Evolutionary conservation across 225 moss, liverwort and hornwort species (phyloP), one percentile per base, ranked within the genome.

Genomic region (Asterella californica): DNA sequence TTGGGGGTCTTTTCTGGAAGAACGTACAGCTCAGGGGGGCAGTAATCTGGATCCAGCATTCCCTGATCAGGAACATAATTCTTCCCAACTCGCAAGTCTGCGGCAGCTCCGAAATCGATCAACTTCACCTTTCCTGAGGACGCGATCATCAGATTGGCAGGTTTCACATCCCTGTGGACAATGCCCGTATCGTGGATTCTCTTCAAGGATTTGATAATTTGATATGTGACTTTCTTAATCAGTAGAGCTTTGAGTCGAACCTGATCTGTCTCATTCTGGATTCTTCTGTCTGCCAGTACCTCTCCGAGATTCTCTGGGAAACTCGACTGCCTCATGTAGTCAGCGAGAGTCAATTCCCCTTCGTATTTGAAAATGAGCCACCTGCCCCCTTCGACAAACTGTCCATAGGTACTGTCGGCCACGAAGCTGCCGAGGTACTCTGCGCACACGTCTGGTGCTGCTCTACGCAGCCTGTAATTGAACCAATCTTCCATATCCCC

Each of bases 401-500:
- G 94, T 10, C 96, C 94, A 64, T 79, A 91, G 14, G 90, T 94
- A 52, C 70, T 80, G 76, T 97, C 93, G 33, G 94, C 89, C 49
- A 86, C 81, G 79, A 97, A 97, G 83, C 94, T 94, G 72, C 96
- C 96, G 45, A 97, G 70, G 70, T 85, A 97, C 78, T 87, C 78
- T 0, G 96, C 94, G 59, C 96, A 97, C 53, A 88, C 91, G 55
- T 87, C 91, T 38, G 93, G 90, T 15, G 96, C 96, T 21, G 90
- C 91, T 82, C 96, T 89, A 49, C 88, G 81, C 89, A 97, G 87
- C 52, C 96, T 87, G 77, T 91, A 91, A 85, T 97, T 97, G 86
- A 97, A 97, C 94, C 94, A 97, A 74, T 97, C 96, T 83, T 97
- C 96, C 96, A 97, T 93, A 27, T 94, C 94, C 6, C 93, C 96